Conservation (phyloP, 2,329 filamentous ascomycete genomes). For the Tothia fuscella region DNA sequence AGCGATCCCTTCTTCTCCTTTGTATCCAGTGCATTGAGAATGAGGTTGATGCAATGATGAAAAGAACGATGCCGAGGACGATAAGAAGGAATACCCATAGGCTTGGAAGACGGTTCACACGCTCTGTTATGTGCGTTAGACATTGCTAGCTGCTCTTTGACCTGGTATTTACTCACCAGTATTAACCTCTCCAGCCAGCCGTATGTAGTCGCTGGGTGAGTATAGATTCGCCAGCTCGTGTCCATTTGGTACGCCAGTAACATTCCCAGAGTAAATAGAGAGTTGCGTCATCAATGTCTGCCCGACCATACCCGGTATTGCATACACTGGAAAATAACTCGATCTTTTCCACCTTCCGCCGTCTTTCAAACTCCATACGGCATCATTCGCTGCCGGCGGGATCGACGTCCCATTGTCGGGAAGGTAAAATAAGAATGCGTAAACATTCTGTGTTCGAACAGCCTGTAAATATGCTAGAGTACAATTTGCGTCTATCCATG, state of each 20-base stretch:
- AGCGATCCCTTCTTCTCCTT: conserved; percentile 51
- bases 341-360: conserved; percentile 56
- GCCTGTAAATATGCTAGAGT: conserved; percentile 57
- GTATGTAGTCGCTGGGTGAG: conserved; percentile 31
- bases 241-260: conserved; percentile 38
- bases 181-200: conserved; percentile 40
- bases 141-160: too few relatives aligned
- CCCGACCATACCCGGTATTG: conserved; percentile 58
- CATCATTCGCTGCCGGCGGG: conserved; percentile 54
- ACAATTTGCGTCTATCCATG: conserved; percentile 69
- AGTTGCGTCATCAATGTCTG: conserved; percentile 57
- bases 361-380: conserved; percentile 60
- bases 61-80: conserved; percentile 58
- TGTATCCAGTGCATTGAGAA: conserved; percentile 68
- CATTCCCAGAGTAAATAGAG: conserved; percentile 63
- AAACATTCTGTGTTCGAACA: conserved; percentile 49
- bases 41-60: conserved; percentile 56
- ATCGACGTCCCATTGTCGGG: conserved; percentile 36
- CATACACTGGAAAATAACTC: conserved; percentile 74
- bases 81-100: conserved; percentile 69
- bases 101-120: conserved; percentile 42
- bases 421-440: conserved; percentile 46
- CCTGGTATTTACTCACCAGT: conserved; percentile 29
- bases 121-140: conserved; percentile 29
- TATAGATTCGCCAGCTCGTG: conserved; percentile 27